Base-by-base conservation (phyloP, 306 rosid genomes). In the Cicer yamashitae region DNA sequence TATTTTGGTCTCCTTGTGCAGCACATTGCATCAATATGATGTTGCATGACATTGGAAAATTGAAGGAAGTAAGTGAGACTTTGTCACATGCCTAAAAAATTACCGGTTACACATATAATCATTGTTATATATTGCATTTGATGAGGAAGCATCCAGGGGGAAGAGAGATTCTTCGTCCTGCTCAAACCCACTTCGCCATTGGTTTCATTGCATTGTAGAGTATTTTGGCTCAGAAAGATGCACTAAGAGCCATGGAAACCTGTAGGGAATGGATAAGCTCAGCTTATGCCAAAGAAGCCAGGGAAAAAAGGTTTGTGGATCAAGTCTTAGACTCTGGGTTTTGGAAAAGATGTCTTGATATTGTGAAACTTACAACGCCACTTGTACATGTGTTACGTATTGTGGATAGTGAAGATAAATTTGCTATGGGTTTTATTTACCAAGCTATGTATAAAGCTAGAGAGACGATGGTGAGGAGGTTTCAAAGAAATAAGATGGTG, bases 1-100 rank as follows among this genome's bases (percentile, higher is more conserved):
- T 56, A 20, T 56, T 17, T 56, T 56, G 62, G 62, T 56, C 62
- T 56, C 62, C 62, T 56, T 56, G 38, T 56, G 62, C 38, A 2
- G 13, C 62, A 9, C 38, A 56, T 10, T 56, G 37, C 8, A 20
- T 56, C 8, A 56, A 56, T 56, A 18, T 56, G 6, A 56, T 56
- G 37, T 56, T 56, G 13, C 13, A 20, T 17, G 13, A 56, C 38
- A 56, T 56, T 18, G 62, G 13, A 12, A 56, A 18, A 10, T 22
- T 56, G 18, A 6, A 56, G 37, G 38, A 56, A 20, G 61, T 56
- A 56, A 18, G 13, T 3, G 62, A 20, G 39, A 6, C 13, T 1
- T 8, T 51, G 57, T 7, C 57, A 51, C 57, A 51, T 51, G 22
- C 1, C 7, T 51, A 3, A 6, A 20, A 56, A 8, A 17, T 56